phyloP scores from a whole-genome alignment of 2,329 filamentous ascomycete species.

The Curvularia hawaiiensis region DNA sequence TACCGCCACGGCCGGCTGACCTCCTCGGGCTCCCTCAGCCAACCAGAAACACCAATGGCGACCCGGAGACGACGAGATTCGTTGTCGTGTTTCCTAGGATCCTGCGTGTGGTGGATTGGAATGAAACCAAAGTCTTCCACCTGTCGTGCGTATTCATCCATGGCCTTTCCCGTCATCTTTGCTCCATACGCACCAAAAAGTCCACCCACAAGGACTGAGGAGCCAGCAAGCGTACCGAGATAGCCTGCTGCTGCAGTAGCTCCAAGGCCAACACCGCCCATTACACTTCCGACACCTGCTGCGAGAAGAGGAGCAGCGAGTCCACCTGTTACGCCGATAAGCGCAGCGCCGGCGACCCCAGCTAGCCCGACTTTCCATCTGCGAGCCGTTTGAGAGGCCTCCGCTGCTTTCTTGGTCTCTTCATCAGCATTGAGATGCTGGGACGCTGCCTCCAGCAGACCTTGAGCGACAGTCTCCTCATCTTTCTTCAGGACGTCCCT shows the following conservation, averaged over 20 bases:
- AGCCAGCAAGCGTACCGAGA: constrained; percentile 79
- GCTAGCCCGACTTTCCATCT: constrained; percentile 87
- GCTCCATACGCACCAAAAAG: constrained; percentile 92
- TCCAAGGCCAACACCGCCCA: constrained; percentile 77
- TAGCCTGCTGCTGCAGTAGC: constrained; percentile 76
- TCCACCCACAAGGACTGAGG: constrained; percentile 77
- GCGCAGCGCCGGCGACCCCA: constrained; percentile 82
- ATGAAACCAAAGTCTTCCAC: constrained; percentile 89
- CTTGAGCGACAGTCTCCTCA: constrained; percentile 76
- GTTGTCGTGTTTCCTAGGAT: constrained; percentile 57
- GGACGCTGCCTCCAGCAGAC: constrained; percentile 71
- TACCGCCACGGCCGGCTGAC: constrained; percentile 79
- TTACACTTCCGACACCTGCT: constrained; percentile 78
- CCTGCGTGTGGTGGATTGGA: constrained; percentile 59
- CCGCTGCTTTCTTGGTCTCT: constrained; percentile 73
- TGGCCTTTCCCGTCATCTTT: constrained; percentile 81
- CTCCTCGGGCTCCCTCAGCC: constrained; percentile 74
- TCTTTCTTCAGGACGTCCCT: constrained; percentile 68
- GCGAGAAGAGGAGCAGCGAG: constrained; percentile 78
- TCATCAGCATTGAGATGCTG: constrained; percentile 77
- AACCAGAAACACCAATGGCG: constrained; percentile 83
- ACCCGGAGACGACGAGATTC: constrained; percentile 66
- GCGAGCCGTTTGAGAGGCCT: constrained; percentile 67
- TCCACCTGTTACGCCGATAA: constrained; percentile 82
- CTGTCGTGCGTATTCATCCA: constrained; percentile 85